A percentile compares a stretch with the other conserved stretches of the same genome.
phyloP scores from a whole-genome alignment of 345 rosid species.

The Reutealis trisperma region DNA sequence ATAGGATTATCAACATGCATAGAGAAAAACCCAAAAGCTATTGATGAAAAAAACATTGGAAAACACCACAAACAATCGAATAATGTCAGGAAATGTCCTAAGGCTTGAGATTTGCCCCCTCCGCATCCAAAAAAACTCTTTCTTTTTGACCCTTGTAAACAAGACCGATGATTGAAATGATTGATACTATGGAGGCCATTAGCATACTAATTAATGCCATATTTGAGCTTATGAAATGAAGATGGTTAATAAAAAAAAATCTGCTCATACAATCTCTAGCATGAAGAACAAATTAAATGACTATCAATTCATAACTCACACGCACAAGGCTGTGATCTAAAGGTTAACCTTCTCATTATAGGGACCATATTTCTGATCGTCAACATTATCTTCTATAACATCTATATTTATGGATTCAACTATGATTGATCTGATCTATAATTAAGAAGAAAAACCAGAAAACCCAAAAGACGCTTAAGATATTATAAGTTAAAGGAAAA shows the following conservation, averaged over 20 bases:
- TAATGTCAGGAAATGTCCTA: too few species aligned
- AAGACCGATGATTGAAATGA: slow-evolving; percentile 8
- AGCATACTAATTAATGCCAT: slow-evolving; percentile 14
- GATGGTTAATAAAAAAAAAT: slow-evolving; percentile 14
- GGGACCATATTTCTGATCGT: not conserved
- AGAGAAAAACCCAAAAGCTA: too few species aligned
- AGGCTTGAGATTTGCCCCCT: too few species aligned
- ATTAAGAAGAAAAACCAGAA: not conserved
- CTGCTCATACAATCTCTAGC: slow-evolving; percentile 1
- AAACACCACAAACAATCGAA: too few species aligned
- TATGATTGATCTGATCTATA: slow-evolving; percentile 9
- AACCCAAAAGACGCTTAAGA: too few species aligned
- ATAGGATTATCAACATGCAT: too few species aligned
- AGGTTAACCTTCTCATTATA: not conserved
- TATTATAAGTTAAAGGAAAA: not conserved
- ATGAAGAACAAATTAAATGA: not conserved
- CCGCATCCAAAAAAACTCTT: too few species aligned
- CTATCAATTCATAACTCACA: too few species aligned
- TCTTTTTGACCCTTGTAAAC: not conserved
- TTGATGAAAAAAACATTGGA: too few species aligned
- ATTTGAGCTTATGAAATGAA: not conserved
- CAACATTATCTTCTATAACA: not conserved
- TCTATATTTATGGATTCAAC: not conserved
- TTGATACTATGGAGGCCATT: not conserved
- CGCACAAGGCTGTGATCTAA: too few species aligned